A percentile compares a stretch with the other conserved stretches of the same genome.
Conservation (phyloP, 768 basidiomycete genomes). For the Sistotremastrum niveocremeum region DNA sequence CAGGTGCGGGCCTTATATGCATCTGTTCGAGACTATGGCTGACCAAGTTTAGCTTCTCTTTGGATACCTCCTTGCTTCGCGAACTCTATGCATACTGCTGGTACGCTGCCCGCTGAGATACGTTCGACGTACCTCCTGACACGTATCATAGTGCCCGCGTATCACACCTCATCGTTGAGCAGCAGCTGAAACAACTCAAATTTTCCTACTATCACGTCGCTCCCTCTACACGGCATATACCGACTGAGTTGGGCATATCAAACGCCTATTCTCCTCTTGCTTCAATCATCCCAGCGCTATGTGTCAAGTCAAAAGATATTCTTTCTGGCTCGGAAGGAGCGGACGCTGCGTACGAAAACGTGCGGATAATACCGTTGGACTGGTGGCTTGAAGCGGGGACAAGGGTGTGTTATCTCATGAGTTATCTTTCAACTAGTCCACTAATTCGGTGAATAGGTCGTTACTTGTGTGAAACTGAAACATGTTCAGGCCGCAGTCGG, state of each 20-base stretch:
- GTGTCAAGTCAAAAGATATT: constrained; percentile 71
- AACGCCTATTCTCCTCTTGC: constrained; percentile 46
- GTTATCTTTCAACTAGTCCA: background rate
- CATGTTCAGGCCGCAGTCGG: constrained; percentile 81
- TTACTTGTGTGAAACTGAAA: constrained; percentile 83
- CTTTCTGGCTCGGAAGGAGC: constrained; percentile 74
- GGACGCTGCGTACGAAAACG: constrained; percentile 88
- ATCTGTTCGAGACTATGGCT: background rate
- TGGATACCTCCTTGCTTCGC: constrained; percentile 60
- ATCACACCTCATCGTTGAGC: constrained; percentile 79
- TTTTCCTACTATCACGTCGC: constrained; percentile 71
- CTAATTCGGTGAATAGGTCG: constrained; percentile 33
- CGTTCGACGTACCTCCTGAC: background rate
- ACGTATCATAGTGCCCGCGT: constrained; percentile 58
- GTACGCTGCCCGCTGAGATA: constrained; percentile 24
- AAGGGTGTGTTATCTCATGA: constrained; percentile 19
- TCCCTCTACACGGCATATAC: constrained; percentile 29
- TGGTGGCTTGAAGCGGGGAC: constrained; percentile 84
- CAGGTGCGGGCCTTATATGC: constrained; percentile 4
- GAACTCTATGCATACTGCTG: constrained; percentile 84
- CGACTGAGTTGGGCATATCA: constrained; percentile 39
- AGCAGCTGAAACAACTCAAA: constrained; percentile 68
- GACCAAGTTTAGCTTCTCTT: constrained; percentile 32
- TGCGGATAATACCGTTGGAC: constrained; percentile 74
- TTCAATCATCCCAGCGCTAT: constrained; percentile 69